Conservation (phyloP, 164 flowering plant genomes). For the Paratinospora sagittata region DNA sequence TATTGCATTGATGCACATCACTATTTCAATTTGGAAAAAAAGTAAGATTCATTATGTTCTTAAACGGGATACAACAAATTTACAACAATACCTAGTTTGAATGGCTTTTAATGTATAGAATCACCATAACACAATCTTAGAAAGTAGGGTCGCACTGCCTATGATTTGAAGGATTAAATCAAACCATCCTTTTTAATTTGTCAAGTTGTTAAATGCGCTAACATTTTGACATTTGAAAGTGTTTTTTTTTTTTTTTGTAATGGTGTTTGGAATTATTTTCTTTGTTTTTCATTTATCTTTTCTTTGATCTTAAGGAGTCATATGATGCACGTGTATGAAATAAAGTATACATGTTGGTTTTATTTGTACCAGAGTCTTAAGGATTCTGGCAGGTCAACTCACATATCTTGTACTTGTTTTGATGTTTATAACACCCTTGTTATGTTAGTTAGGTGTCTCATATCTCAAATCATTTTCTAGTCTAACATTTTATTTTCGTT, state of each 20-base stretch:
- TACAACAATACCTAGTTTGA: not conserved
- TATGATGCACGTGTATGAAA: too few species aligned
- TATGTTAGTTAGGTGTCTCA: not conserved
- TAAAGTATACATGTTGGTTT: not conserved
- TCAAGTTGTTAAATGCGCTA: too few species aligned
- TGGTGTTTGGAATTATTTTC: too few species aligned
- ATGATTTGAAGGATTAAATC: too few species aligned
- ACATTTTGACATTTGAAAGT: too few species aligned
- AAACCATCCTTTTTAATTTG: too few species aligned
- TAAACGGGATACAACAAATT: not conserved
- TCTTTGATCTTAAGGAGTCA: too few species aligned
- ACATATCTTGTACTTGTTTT: not conserved
- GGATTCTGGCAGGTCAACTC: not conserved
- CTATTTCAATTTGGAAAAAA: not conserved
- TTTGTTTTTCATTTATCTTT: too few species aligned
- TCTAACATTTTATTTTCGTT: not conserved
- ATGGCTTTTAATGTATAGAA: too few species aligned
- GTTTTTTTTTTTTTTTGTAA: too few species aligned
- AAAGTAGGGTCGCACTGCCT: too few species aligned
- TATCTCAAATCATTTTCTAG: not conserved
- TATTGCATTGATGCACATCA: not conserved
- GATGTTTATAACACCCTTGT: not conserved
- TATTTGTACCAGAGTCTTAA: not conserved
- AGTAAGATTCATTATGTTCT: not conserved
- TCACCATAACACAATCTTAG: too few species aligned